A percentile compares a stretch with the other conserved stretches of the same genome.
Evolutionary conservation across 768 basidiomycete genomes (phyloP).

Genomic region (Sarcodon sp.): DNA sequence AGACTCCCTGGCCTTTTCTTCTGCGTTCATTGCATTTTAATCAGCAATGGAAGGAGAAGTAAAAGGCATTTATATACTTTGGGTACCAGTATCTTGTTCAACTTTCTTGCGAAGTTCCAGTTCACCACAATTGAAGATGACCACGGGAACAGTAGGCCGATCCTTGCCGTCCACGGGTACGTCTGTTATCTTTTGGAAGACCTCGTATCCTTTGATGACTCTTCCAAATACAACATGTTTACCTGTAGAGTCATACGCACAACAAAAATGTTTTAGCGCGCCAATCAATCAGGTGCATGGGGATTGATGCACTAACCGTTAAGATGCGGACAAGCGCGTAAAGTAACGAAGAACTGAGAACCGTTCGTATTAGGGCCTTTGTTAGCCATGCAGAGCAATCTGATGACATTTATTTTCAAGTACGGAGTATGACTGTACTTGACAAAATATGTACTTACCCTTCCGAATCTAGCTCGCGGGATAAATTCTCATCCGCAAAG

Average conservation of each 20-base stretch:
- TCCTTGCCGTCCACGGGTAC: conserved; percentile 68
- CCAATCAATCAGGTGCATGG: background rate
- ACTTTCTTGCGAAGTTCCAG: conserved; percentile 50
- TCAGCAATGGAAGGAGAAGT: conserved; percentile 5
- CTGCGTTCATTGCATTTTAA: conserved; percentile 7
- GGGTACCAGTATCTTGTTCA: conserved; percentile 3
- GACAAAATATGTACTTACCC: conserved; percentile 26
- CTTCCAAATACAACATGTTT: conserved; percentile 42
- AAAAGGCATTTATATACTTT: conserved; percentile 7
- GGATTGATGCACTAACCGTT: conserved; percentile 33
- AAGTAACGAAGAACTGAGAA: conserved; percentile 80
- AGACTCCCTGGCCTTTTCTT: conserved; percentile 3
- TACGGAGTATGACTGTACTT: background rate
- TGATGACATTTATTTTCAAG: conserved; percentile 10
- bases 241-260: conserved; percentile 18
- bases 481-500: conserved; percentile 71
- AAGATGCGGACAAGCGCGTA: conserved; percentile 62
- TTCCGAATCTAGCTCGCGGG: conserved; percentile 45
- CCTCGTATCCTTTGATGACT: conserved; percentile 48
- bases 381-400: conserved; percentile 85
- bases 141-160: conserved; percentile 52
- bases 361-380: conserved; percentile 75
- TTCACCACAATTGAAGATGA: conserved; percentile 73
- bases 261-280: background rate
- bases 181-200: conserved; percentile 44